Percentiles rank a stretch among this genome's conserved stretches.
Evolutionary conservation across 116 monocot species (phyloP).

Genomic region (Dioscorea cayenensis): DNA sequence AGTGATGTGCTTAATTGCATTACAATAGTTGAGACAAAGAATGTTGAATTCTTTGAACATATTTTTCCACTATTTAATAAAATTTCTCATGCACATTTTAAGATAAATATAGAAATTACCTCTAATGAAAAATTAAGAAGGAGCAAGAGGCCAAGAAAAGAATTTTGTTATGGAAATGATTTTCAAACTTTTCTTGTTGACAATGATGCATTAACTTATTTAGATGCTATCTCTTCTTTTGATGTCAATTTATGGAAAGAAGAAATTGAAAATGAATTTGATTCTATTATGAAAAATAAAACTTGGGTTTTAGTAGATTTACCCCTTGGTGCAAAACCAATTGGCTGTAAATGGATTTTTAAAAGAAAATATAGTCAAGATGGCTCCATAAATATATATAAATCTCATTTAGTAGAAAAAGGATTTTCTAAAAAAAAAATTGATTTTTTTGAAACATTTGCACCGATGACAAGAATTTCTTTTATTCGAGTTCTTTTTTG

Average conservation of each 20-base stretch:
- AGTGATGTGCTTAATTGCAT: too few species aligned
- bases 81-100: too few species aligned
- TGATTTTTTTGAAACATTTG: neutral
- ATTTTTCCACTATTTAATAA: too few species aligned
- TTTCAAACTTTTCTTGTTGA: neutral
- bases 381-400: neutral
- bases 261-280: slow-evolving; percentile 9
- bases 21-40: too few species aligned
- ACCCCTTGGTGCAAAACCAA: neutral
- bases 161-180: too few species aligned
- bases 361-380: too few species aligned
- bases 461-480: neutral
- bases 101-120: too few species aligned
- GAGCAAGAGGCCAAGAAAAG: too few species aligned
- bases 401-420: slow-evolving; percentile 2
- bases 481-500: neutral
- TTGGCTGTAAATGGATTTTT: slow-evolving; percentile 7
- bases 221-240: neutral
- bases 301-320: neutral
- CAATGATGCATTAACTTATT: neutral
- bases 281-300: neutral
- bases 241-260: neutral
- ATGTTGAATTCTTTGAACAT: too few species aligned
- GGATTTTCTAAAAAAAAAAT: too few species aligned
- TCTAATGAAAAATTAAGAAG: too few species aligned